Conservation (phyloP, 108 stramenopile species). For the Licmophora abbreviata region DNA sequence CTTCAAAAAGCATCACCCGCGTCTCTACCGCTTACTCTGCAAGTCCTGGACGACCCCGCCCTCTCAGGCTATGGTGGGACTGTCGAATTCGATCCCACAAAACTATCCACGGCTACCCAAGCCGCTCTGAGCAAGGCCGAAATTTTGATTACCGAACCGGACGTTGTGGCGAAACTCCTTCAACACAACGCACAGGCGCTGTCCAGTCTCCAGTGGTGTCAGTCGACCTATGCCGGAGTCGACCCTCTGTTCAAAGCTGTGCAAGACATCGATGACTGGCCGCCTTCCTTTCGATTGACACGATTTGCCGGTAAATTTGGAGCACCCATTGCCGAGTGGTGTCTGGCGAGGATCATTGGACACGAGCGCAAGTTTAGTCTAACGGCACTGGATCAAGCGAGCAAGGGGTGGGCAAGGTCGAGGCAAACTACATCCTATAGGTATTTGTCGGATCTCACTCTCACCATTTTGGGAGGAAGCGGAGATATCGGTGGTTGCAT, state of each 20-base stretch:
- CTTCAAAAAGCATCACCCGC: not conserved
- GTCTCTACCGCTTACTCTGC: conserved; percentile 1
- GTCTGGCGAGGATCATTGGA: conserved; percentile 38
- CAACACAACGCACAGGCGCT: conserved; percentile 8
- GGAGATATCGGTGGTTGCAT: conserved; percentile 50
- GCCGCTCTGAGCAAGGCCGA: conserved; percentile 17
- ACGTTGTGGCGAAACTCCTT: conserved; percentile 26
- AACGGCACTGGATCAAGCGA: conserved; percentile 19
- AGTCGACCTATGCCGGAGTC: conserved; percentile 42
- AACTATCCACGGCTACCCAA: conserved; percentile 9
- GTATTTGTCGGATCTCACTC: conserved; percentile 31
- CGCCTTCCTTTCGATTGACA: conserved; percentile 23
- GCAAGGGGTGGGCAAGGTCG: conserved; percentile 33
- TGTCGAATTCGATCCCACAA: conserved; percentile 27
- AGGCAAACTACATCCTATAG: conserved; percentile 23
- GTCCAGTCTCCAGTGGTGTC: conserved; percentile 30
- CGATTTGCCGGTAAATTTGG: conserved; percentile 46
- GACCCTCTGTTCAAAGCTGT: conserved; percentile 25
- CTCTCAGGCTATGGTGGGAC: conserved; percentile 33
- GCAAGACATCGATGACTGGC: not conserved
- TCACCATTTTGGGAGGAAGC: conserved; percentile 34
- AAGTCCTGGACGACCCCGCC: conserved; percentile 18
- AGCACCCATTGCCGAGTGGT: conserved; percentile 50
- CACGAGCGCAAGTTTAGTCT: conserved; percentile 38
- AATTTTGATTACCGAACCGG: conserved; percentile 40